Base-by-base conservation (phyloP, 352 stramenopile species). In the Phytophthora pisi region DNA sequence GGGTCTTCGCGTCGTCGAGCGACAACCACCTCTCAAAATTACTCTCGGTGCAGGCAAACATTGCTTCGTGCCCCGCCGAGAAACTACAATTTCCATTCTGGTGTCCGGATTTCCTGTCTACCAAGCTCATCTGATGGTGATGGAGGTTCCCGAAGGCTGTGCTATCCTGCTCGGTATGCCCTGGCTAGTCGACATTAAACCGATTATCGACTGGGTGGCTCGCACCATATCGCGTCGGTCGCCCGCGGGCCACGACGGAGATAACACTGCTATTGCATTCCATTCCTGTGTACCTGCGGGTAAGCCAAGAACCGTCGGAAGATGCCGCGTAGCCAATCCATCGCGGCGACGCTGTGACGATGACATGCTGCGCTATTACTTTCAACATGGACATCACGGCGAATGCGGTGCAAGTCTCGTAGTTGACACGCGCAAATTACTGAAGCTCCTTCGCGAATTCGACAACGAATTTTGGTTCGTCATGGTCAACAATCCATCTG, bases 381-480 rank as follows among this genome's bases (percentile, higher is more conserved):
- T 13, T 43, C 3, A 16, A 4, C 36, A 43, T 10, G 36, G 36
- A 47, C 42, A 47, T 16, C 42, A 47, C 10, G 42, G 42, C 42
- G n/a, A 18, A 16, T 9, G n/a, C 7, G 42, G 16, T 47, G 7
- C n/a, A 18, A 47, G 9, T 23, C 13, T 4, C 7, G 11, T 47
- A 23, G 42, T 47, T 18, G 13, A 18, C 4, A 47, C 16, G 7
- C 42, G 42, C n/a, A 47, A 47, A 20, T 16, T 47, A 11, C 3
- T 18, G 15, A 18, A 23, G 42, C 42, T 47, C n/a, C 42, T 47
- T 23, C 42, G n/a, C 15, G 42, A 47, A 47, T 47, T 13, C n/a
- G 36, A 66, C 24, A 66, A 53, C 18, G 58, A 59, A n/a, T 58
- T 46, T 9, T 66, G 49, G 18, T 47, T 59, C 18, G 40, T 59